Conservation (phyloP, 305 asterid genomes). For the Andrographis paniculata region DNA sequence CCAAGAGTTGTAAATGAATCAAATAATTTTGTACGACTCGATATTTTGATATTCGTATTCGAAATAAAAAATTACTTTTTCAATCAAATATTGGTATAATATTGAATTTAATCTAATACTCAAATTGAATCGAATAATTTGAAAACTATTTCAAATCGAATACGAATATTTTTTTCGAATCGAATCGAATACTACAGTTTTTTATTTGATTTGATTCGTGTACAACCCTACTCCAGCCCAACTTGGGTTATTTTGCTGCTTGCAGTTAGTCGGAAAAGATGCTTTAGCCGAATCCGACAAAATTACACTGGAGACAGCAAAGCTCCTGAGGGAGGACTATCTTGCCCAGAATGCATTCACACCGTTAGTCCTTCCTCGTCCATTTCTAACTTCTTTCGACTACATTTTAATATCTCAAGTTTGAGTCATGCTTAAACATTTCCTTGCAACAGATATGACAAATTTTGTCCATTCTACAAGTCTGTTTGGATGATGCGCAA, state of each 20-base stretch:
- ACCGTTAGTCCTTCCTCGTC: slow-evolving; percentile 44
- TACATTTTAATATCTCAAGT: slow-evolving; percentile 3
- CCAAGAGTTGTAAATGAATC: no score
- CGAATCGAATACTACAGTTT: no score
- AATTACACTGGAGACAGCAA: slow-evolving; percentile 90
- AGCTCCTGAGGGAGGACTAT: slow-evolving; percentile 97
- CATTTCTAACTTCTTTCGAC: slow-evolving; percentile 5
- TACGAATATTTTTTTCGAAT: no score
- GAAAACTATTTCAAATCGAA: no score
- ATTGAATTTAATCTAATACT: no score
- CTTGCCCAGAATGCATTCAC: slow-evolving; percentile 99
- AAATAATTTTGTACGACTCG: no score
- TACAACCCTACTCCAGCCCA: no score
- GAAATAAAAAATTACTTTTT: no score
- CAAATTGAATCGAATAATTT: no score
- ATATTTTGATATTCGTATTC: no score
- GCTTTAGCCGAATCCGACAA: slow-evolving; percentile 95
- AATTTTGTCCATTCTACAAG: slow-evolving; percentile 96
- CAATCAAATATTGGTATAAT: no score
- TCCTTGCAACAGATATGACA: slow-evolving; percentile 60
- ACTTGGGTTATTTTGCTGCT: slow-evolving; percentile 17
- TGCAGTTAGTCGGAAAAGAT: slow-evolving; percentile 96
- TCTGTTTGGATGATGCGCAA: slow-evolving; percentile 99
- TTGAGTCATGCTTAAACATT: slow-evolving; percentile 13
- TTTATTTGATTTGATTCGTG: no score